Base-by-base conservation (phyloP, 2,329 filamentous ascomycete genomes). In the Lasiodiplodia sp. region DNA sequence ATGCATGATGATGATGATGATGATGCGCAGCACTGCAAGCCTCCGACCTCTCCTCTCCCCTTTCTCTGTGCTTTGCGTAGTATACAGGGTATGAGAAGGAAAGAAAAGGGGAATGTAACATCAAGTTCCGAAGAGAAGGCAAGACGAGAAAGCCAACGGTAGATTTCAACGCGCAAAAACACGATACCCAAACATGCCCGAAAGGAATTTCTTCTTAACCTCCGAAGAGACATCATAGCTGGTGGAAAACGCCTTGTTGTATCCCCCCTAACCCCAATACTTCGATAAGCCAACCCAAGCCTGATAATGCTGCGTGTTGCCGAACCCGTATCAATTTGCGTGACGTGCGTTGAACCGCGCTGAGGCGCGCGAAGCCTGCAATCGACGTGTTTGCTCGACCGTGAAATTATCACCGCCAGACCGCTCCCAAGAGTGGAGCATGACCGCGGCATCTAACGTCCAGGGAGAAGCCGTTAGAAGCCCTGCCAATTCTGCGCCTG, bases 401-500 rank as follows among this genome's bases (percentile, higher is more conserved):
- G 62, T 11, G 25, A 38, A n/a, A 10, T 12, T 34, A 21, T 57
- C 37, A 18, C 34, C n/a, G 18, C 34, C 11, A 40, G 10, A 57
- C 25, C 28, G 37, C 55, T 11, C 34, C 37, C 55, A 66, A 23
- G 21, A 34, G 28, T 28, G 28, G 34, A 28, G 16, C 38, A 34
- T 23, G 38, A 57, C 52, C 16, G 53, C 38, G 12, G 31, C 18
- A 49, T 23, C 23, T 8, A 47, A 31, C 25, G 18, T 40, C 44
- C 18, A 49, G 7, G 37, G 10, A 58, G 25, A 52, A 34, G n/a
- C 52, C 40, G 23, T 71, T 73, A 73, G 69, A 72, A 75, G 44
- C 71, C 70, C 67, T 76, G 75, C 79, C 81, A 82, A 68, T 80
- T 79, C 73, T 80, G 81, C 51, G 76, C 74, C 69, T 79, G 78